A percentile compares a stretch with the other conserved stretches of the same genome.
phyloP scores from a whole-genome alignment of 2,329 filamentous ascomycete species.

The Paecilomyces variotii region DNA sequence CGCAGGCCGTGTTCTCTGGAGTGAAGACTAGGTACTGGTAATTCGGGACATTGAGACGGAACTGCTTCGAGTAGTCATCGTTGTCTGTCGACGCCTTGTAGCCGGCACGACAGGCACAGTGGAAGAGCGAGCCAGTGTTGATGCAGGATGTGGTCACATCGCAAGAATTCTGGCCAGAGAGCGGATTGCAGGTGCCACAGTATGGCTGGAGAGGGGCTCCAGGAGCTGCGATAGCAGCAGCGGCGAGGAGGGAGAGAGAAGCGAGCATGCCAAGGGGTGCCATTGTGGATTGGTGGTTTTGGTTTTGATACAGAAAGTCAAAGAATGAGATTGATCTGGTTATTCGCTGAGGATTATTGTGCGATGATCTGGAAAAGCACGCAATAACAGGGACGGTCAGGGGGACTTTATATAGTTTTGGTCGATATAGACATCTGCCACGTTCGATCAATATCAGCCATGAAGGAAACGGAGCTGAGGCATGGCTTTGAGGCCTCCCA shows the following conservation, averaged over 20 bases:
- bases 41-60: slow-evolving; percentile 30
- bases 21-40: slow-evolving; percentile 34
- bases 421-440: background rate
- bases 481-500: background rate
- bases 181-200: slow-evolving; percentile 33
- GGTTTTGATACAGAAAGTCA: background rate
- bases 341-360: background rate
- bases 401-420: background rate
- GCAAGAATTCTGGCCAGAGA: slow-evolving; percentile 33
- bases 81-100: slow-evolving; percentile 29
- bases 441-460: background rate
- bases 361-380: background rate
- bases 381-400: background rate
- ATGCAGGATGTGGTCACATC: slow-evolving; percentile 39
- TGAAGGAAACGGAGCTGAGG: background rate
- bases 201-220: slow-evolving; percentile 13
- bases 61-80: slow-evolving; percentile 23
- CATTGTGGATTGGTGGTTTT: background rate
- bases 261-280: slow-evolving; percentile 3
- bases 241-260: slow-evolving; percentile 16
- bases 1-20: slow-evolving; percentile 25
- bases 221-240: slow-evolving; percentile 13
- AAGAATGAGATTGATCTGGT: background rate
- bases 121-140: slow-evolving; percentile 32
- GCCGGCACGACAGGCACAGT: slow-evolving; percentile 35